These are phyloP conservation scores for Naganishia friedmannii DNA, from an alignment of 768 basidiomycete species.

Conservation along the genomic window DNA sequence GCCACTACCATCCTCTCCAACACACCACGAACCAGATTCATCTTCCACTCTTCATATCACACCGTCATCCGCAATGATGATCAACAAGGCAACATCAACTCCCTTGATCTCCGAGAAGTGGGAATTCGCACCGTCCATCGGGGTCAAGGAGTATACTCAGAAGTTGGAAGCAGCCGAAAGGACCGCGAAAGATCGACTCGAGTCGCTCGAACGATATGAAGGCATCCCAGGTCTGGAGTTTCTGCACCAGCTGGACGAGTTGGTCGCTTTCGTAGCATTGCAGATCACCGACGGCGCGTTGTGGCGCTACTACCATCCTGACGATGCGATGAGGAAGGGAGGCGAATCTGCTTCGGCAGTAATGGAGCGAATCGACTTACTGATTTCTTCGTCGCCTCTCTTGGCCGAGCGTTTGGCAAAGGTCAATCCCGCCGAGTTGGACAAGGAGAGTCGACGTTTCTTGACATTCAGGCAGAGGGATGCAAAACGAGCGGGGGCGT, in stretches of 20 bases:
- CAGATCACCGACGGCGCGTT: neutral
- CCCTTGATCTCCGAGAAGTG: neutral
- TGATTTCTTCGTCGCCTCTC: neutral
- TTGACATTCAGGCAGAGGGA: neutral
- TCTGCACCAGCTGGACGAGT: neutral
- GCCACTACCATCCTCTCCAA: too few relatives aligned
- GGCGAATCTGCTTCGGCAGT: neutral
- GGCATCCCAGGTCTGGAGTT: constrained; percentile 1
- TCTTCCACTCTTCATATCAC: too few relatives aligned
- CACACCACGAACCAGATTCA: too few relatives aligned
- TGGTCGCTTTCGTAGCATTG: neutral
- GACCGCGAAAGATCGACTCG: neutral
- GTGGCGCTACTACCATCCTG: neutral
- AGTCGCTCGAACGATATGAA: neutral
- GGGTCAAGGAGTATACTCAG: neutral
- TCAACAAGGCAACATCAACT: neutral
- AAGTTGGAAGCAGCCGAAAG: neutral
- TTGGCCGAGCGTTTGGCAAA: neutral
- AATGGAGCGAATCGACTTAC: neutral
- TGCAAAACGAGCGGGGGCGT: neutral
- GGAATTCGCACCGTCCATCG: neutral
- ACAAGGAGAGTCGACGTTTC: neutral
- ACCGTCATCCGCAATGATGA: neutral
- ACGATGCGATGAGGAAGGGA: neutral
- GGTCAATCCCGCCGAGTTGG: neutral